Base-by-base conservation (phyloP, 2,329 filamentous ascomycete species). In the Helotiales sp. region DNA sequence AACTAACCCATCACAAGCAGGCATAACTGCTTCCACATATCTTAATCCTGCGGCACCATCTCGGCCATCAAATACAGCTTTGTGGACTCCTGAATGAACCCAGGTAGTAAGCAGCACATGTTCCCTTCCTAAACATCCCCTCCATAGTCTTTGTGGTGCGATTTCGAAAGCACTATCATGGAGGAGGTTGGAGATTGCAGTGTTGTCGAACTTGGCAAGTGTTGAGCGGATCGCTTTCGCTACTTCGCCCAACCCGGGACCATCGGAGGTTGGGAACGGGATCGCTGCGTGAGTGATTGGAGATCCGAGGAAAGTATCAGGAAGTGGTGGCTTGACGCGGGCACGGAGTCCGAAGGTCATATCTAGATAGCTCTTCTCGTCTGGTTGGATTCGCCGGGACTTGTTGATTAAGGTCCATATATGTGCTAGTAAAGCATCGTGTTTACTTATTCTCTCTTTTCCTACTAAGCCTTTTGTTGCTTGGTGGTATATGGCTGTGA, bases 81-180 rank as follows among this genome's bases (percentile, higher is more conserved):
- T 72, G 17, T 76, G 74, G 8, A 73, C 64, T 19, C 67, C 68
- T 13, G 71, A 54, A 29, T 73, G 64, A 24, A 72, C 70, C 79
- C 78, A 81, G 0, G 73, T 76, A 5, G 78, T 80, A 2, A 76
- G 73, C 3, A 80, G 60, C 0, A 73, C 61, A 64, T 80, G 77
- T 22, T 70, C 66, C 0, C 62, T 56, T 0, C 78, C 79, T 6
- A 79, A 55, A 53, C 80, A 81, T 0, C 64, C 74, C 58, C 77
- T 74, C 79, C 78, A 81, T 15, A 81, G 59, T 5, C 79, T 70
- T 66, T 81, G 78, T 0, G 79, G 78, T 10, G 72, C 72, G 10
- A 71, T 61, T 62, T 81, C 78, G 54, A 74, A 69, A 2, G 75
- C 75, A 9, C 71, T 70, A 49, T 77, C 74, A 54, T 80, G 74